A percentile compares a stretch with the other conserved stretches of the same genome.
Conservation (phyloP, 371 early-diverging fungal genomes). For the Choanephora cucurbitarum region DNA sequence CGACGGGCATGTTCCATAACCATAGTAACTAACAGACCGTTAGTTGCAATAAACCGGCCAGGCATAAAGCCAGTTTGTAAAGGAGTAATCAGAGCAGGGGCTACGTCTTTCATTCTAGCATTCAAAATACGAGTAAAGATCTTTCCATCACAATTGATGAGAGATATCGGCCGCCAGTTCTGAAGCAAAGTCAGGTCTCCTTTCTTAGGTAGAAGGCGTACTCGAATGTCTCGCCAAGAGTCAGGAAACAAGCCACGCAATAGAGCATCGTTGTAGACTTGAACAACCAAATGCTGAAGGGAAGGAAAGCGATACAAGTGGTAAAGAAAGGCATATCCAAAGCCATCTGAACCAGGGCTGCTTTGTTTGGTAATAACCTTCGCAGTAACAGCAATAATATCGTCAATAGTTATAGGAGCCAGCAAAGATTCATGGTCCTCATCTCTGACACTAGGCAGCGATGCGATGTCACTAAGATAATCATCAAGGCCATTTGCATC, state of each 20-base stretch:
- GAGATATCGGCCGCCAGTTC: slow-evolving; percentile 7
- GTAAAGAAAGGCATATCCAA: not conserved
- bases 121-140: slow-evolving; percentile 12
- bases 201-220: slow-evolving; percentile 13
- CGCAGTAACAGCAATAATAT: no score
- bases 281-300: slow-evolving; percentile 5
- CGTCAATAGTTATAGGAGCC: no score
- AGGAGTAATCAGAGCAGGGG: not conserved
- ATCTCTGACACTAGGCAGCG: no score
- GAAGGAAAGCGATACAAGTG: not conserved
- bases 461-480: no score
- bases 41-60: slow-evolving; percentile 11
- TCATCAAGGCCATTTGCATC: no score
- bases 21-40: not conserved
- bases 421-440: no score
- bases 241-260: not conserved
- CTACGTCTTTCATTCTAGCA: not conserved
- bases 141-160: slow-evolving; percentile 15
- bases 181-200: slow-evolving; percentile 7
- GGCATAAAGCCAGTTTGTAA: slow-evolving; percentile 18
- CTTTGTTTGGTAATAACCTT: not conserved
- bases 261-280: slow-evolving; percentile 9
- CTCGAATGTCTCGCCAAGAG: slow-evolving; percentile 6
- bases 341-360: not conserved
- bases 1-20: slow-evolving; percentile 2